Percentiles rank a stretch among this genome's conserved stretches.
Conservation (phyloP, 805 yeast species). For the Cyberlindnera maclurae region DNA sequence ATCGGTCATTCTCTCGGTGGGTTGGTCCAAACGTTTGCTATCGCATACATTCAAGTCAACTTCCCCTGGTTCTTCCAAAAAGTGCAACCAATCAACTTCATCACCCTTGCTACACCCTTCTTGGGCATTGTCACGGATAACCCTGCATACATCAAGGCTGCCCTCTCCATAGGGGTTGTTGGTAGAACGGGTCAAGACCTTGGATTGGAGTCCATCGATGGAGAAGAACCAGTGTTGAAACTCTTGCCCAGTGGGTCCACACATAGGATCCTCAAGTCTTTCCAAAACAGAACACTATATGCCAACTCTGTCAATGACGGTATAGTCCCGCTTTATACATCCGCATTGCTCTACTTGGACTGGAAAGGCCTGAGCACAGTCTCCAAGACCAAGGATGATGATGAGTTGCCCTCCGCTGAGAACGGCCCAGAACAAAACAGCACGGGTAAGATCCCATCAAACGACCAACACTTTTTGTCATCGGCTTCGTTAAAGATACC, state of each 20-base stretch:
- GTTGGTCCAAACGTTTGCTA: constrained; percentile 65
- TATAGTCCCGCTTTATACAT: constrained; percentile 70
- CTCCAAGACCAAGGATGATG: constrained; percentile 5
- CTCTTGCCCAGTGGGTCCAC: constrained; percentile 65
- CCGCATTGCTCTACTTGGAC: constrained; percentile 62
- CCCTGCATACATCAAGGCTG: constrained; percentile 65
- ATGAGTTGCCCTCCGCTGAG: not conserved
- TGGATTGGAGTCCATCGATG: constrained; percentile 43
- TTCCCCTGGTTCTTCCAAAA: constrained; percentile 62
- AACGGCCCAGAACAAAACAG: not conserved
- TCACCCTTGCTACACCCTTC: constrained; percentile 68
- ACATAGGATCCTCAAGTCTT: constrained; percentile 46
- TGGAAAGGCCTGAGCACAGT: constrained; percentile 25
- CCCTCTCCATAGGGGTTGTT: constrained; percentile 64
- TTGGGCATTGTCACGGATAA: constrained; percentile 73
- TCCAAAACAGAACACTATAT: constrained; percentile 61
- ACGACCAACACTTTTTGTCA: constrained; percentile 10
- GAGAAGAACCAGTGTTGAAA: constrained; percentile 47
- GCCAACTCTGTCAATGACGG: constrained; percentile 78
- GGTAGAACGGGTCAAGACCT: constrained; percentile 80
- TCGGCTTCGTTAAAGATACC: constrained; percentile 24
- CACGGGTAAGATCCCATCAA: constrained; percentile 15
- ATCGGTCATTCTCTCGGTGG: constrained; percentile 82
- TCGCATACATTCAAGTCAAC: constrained; percentile 61
- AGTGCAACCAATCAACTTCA: constrained; percentile 58